phyloP scores from a whole-genome alignment of 2,329 filamentous ascomycete species.

The Pseudohalonectria lignicola region DNA sequence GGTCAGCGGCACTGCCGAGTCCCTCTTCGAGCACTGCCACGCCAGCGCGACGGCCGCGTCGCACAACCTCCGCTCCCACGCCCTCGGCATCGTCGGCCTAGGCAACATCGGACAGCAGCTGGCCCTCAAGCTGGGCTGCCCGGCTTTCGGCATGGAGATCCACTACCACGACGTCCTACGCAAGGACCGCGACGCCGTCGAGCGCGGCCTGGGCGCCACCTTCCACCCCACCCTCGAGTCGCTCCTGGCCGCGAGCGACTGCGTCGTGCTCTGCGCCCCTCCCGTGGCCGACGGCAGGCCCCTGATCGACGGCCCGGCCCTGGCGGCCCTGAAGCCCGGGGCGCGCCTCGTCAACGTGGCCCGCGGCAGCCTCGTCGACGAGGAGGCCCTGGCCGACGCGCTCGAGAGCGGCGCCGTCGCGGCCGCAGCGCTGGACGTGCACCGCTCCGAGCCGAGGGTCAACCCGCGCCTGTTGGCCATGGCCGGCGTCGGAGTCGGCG shows the following conservation, averaged over 20 bases:
- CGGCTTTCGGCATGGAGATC: constrained; percentile 53
- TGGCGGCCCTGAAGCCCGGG: constrained; percentile 40
- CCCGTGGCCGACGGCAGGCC: constrained; percentile 26
- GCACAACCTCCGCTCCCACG: constrained; percentile 50
- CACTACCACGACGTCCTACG: constrained; percentile 50
- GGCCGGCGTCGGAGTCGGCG: constrained; percentile 18
- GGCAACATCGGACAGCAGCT: constrained; percentile 55
- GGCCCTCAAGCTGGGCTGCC: constrained; percentile 36
- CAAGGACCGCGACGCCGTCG: constrained; percentile 31
- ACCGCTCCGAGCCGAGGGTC: constrained; percentile 46
- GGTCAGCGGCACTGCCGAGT: constrained; percentile 1
- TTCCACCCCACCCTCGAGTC: constrained; percentile 39
- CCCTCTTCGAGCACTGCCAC: constrained; percentile 46
- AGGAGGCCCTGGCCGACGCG: constrained; percentile 49
- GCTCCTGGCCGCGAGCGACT: constrained; percentile 43
- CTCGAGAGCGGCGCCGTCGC: constrained; percentile 38
- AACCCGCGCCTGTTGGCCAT: constrained; percentile 22
- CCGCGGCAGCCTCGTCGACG: constrained; percentile 52
- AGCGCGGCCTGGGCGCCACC: constrained; percentile 27
- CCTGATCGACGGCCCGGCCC: constrained; percentile 34
- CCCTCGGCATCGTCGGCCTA: constrained; percentile 57
- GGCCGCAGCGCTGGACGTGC: constrained; percentile 52
- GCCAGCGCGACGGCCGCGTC: constrained; percentile 42
- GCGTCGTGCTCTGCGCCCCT: constrained; percentile 52
- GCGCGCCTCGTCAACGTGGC: constrained; percentile 55